Evolutionary conservation across 345 rosid genomes (phyloP).

Genomic region (Gossypium mustelinum): DNA sequence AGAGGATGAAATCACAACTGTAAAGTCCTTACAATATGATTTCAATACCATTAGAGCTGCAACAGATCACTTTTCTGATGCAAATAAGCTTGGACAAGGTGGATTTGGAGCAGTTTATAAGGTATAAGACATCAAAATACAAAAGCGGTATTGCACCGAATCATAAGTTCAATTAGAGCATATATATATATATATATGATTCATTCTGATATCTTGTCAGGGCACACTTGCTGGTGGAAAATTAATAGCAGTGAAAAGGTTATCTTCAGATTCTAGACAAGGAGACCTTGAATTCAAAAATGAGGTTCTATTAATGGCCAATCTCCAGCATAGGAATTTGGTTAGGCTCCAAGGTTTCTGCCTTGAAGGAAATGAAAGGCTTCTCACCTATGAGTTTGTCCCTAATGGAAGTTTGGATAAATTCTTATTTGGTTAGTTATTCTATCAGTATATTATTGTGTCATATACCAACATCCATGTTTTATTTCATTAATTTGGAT

Average conservation of each 20-base stretch:
- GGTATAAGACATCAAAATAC: constrained; percentile 17
- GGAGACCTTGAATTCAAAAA: not conserved
- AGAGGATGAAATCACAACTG: constrained; percentile 12
- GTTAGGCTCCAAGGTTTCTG: not conserved
- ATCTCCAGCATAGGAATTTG: not conserved
- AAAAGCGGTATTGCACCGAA: no score
- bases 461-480: not conserved
- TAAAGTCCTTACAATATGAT: constrained; percentile 22
- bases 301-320: not conserved
- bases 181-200: no score
- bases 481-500: no score
- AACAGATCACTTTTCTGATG: constrained; percentile 35
- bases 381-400: not conserved
- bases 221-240: no score
- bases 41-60: constrained; percentile 28
- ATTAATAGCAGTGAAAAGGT: no score
- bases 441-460: not conserved
- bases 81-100: constrained; percentile 44
- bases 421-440: not conserved
- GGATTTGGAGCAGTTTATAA: constrained; percentile 52
- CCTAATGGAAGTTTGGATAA: not conserved
- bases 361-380: not conserved
- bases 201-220: no score
- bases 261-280: not conserved
- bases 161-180: no score